These are phyloP conservation scores for Plantago elongata DNA, from an alignment of 257 asterid species.

Conservation along the genomic window DNA sequence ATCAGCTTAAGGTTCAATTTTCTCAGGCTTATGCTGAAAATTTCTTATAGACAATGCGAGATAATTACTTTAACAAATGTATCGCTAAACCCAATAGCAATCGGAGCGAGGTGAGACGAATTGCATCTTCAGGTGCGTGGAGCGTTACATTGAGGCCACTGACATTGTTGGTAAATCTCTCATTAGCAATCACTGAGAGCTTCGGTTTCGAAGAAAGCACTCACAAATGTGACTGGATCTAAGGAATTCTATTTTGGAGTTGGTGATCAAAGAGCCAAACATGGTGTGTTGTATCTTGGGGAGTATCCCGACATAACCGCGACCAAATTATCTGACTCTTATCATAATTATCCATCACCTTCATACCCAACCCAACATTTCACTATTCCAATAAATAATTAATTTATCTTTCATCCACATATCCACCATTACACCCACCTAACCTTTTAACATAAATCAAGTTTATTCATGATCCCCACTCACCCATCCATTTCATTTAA, in stretches of 20 bases:
- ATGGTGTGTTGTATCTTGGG: background rate
- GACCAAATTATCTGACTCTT: no score
- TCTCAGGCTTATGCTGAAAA: slow-evolving; percentile 89
- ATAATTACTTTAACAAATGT: slow-evolving; percentile 85
- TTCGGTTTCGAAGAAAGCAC: background rate
- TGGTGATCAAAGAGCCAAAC: background rate
- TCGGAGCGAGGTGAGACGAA: slow-evolving; percentile 81
- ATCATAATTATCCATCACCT: no score
- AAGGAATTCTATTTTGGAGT: background rate
- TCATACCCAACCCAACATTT: no score
- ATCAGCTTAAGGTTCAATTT: slow-evolving; percentile 62
- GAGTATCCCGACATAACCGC: no score
- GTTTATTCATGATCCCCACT: no score
- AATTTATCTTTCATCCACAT: no score
- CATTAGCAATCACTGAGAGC: slow-evolving; percentile 45
- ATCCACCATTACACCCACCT: no score
- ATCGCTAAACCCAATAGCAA: slow-evolving; percentile 86
- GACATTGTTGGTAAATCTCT: slow-evolving; percentile 71
- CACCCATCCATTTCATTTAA: no score
- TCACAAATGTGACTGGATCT: background rate
- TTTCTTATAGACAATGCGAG: slow-evolving; percentile 81
- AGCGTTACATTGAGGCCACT: slow-evolving; percentile 85
- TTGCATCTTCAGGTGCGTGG: slow-evolving; percentile 85
- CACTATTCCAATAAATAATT: no score
- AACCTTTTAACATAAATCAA: no score